Conservation (phyloP, 352 stramenopile species). For the Pythium monospermum region DNA sequence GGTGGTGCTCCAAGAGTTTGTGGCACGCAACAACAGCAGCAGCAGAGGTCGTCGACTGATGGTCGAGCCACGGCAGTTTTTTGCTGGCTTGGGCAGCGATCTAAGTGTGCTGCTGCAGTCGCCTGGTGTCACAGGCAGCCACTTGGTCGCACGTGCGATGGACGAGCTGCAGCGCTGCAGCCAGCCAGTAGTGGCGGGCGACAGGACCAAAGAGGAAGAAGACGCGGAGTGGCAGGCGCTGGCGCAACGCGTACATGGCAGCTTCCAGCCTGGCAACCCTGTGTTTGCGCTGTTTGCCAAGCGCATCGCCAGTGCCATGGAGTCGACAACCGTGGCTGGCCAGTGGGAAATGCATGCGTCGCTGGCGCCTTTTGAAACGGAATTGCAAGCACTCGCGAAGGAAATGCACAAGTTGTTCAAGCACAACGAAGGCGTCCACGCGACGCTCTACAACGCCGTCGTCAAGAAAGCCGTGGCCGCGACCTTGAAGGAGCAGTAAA, state of each 20-base stretch:
- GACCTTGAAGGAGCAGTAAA: not conserved
- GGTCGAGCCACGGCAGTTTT: conserved; percentile 24
- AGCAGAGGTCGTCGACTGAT: too few species aligned
- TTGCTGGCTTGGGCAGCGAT: conserved; percentile 24
- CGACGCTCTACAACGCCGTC: conserved; percentile 48
- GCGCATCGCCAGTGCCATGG: conserved; percentile 30
- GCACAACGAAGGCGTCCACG: conserved; percentile 68
- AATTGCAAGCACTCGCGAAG: conserved; percentile 32
- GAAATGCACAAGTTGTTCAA: conserved; percentile 39
- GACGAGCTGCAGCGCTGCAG: conserved; percentile 22
- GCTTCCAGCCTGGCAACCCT: conserved; percentile 42
- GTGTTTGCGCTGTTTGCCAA: conserved; percentile 57
- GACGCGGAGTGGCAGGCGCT: conserved; percentile 29
- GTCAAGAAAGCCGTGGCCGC: conserved; percentile 15
- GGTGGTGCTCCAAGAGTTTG: conserved; percentile 54
- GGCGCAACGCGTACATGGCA: conserved; percentile 34
- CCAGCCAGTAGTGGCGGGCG: conserved; percentile 7
- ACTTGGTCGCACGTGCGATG: conserved; percentile 49
- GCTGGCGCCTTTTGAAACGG: conserved; percentile 37
- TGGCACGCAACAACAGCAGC: conserved; percentile 29
- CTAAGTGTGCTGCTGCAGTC: conserved; percentile 43
- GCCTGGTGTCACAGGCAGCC: conserved; percentile 33
- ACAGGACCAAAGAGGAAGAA: conserved; percentile 13
- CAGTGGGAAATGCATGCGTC: conserved; percentile 39
- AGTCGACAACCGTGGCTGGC: conserved; percentile 15